Evolutionary conservation across 495 filamentous ascomycete genomes (phyloP).

Genomic region (Lophiostoma macrostomum): DNA sequence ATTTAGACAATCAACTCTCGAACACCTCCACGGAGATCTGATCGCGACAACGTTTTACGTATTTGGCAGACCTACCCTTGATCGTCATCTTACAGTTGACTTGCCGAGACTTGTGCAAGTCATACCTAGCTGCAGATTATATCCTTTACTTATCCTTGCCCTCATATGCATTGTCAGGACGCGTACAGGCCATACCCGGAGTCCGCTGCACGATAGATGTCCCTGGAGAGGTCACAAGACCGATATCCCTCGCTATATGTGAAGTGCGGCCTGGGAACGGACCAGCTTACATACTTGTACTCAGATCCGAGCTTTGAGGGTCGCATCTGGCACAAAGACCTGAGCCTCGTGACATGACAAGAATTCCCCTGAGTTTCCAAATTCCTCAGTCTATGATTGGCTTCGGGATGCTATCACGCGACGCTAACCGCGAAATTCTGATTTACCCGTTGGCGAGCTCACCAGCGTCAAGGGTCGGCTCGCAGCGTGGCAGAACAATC

Average conservation of each 20-base stretch:
- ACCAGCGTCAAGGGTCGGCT: conserved; percentile 4
- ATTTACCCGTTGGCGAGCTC: conserved; percentile 15
- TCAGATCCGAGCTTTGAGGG: neutral
- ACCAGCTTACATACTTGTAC: neutral
- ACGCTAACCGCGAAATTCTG: neutral
- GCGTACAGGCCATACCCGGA: neutral
- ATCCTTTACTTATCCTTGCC: neutral
- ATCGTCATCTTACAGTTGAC: too few relatives aligned
- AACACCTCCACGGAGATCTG: too few relatives aligned
- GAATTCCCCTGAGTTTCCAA: too few relatives aligned
- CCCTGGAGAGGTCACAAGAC: neutral
- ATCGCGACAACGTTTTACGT: too few relatives aligned
- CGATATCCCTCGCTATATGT: too few relatives aligned
- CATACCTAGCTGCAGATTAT: neutral
- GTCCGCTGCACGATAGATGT: conserved; percentile 5
- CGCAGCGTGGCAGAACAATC: neutral
- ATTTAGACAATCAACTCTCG: too few relatives aligned
- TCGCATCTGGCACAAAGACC: too few relatives aligned
- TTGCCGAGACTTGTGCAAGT: conserved; percentile 6
- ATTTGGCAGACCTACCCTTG: too few relatives aligned
- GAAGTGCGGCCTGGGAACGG: neutral
- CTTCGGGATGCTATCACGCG: neutral
- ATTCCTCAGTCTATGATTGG: neutral
- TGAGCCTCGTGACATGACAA: too few relatives aligned
- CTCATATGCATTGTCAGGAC: neutral